These are phyloP conservation scores for Ciborinia camelliae DNA, from an alignment of 2,329 filamentous ascomycete species.

Conservation along the genomic window DNA sequence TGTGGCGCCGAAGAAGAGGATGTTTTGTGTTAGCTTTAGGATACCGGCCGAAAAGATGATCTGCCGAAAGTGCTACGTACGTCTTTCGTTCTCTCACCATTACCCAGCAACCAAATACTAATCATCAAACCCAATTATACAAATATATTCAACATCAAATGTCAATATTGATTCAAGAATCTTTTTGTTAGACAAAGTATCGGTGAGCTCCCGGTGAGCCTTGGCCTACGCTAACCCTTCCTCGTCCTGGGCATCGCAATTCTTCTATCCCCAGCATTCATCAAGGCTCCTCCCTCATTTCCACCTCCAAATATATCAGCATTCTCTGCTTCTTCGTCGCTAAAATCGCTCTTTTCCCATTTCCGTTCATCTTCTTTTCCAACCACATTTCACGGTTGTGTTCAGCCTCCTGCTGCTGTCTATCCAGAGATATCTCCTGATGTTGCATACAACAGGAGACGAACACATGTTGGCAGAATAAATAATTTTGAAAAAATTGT, in stretches of 20 bases:
- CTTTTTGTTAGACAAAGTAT: too few relatives aligned
- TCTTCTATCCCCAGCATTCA: conserved; percentile 31
- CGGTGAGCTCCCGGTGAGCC: too few relatives aligned
- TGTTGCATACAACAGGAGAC: conserved; percentile 22
- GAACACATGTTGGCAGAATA: too few relatives aligned
- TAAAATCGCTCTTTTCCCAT: conserved; percentile 22
- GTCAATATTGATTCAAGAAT: too few relatives aligned
- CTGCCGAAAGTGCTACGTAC: too few relatives aligned
- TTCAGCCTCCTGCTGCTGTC: conserved; percentile 20
- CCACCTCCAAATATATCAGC: conserved; percentile 10
- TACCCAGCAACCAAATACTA: too few relatives aligned
- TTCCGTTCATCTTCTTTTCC: conserved; percentile 21
- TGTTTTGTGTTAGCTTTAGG: conserved; percentile 94
- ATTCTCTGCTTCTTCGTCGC: conserved; percentile 31
- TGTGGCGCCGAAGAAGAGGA: conserved; percentile 89
- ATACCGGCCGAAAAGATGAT: conserved; percentile 74
- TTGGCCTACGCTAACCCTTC: too few relatives aligned
- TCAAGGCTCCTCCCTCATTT: conserved; percentile 9
- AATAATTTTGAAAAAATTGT: too few relatives aligned
- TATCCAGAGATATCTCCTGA: conserved; percentile 25
- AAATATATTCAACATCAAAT: too few relatives aligned
- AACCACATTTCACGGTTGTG: conserved; percentile 8
- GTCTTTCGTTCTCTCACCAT: too few relatives aligned
- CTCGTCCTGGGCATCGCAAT: conserved; percentile 27
- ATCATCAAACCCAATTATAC: too few relatives aligned